Conservation (phyloP, 805 yeast genomes). For the Candida michaelii region DNA sequence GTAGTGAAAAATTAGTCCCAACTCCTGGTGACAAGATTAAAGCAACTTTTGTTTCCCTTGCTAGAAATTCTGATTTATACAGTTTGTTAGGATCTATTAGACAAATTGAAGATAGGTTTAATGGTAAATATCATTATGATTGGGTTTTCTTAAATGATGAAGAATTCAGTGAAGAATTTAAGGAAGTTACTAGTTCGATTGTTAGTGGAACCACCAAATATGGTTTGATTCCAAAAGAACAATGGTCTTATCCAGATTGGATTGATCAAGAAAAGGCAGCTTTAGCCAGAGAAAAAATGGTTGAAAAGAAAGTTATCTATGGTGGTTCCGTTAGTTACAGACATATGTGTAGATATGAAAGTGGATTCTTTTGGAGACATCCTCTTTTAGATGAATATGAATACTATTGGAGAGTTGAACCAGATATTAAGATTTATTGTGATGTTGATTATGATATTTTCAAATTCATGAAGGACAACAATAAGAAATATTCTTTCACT, state of each 20-base stretch:
- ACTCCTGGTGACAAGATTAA: constrained; percentile 52
- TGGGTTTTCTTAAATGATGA: constrained; percentile 95
- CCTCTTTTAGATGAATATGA: constrained; percentile 72
- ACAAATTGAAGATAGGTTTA: constrained; percentile 87
- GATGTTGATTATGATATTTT: constrained; percentile 89
- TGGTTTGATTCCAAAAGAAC: constrained; percentile 78
- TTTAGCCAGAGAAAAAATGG: constrained; percentile 57
- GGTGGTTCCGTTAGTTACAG: constrained; percentile 77
- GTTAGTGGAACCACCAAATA: constrained; percentile 77
- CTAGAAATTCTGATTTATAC: constrained; percentile 72
- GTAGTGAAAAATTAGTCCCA: constrained; percentile 14
- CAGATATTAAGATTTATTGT: constrained; percentile 76
- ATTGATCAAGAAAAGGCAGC: constrained; percentile 76
- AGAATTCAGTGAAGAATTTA: constrained; percentile 80
- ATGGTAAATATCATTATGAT: constrained; percentile 76
- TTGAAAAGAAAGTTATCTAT: constrained; percentile 57
- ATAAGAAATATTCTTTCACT: constrained; percentile 85
- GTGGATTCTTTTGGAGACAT: constrained; percentile 86
- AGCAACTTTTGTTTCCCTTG: constrained; percentile 80
- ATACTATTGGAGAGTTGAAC: constrained; percentile 95
- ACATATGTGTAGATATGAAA: constrained; percentile 91
- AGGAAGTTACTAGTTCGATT: constrained; percentile 59
- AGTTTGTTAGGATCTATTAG: constrained; percentile 64
- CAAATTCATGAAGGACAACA: constrained; percentile 68
- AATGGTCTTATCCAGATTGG: constrained; percentile 87